Conservation (phyloP, 2,329 filamentous ascomycete species). For the Alternaria conjuncta region DNA sequence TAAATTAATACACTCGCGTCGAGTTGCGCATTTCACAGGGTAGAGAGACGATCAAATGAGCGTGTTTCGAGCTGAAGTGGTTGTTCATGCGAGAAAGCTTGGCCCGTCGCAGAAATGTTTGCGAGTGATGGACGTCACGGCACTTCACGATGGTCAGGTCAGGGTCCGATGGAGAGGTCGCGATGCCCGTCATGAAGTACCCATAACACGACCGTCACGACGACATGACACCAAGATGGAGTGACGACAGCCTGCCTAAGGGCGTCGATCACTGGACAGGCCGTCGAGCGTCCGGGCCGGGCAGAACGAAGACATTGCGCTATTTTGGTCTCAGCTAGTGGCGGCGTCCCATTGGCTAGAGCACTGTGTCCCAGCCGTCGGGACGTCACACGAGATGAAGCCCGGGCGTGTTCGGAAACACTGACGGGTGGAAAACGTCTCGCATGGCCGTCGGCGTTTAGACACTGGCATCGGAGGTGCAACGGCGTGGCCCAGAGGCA, state of each 20-base stretch:
- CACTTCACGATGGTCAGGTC: background rate
- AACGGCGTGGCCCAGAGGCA: background rate
- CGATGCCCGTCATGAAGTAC: background rate
- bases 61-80: constrained; percentile 33
- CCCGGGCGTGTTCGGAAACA: constrained; percentile 13
- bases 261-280: constrained; percentile 12
- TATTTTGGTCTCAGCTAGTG: constrained; percentile 15
- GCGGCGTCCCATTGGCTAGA: constrained; percentile 5
- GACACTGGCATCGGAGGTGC: background rate
- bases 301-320: constrained; percentile 9
- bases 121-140: constrained; percentile 5
- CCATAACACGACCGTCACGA: background rate
- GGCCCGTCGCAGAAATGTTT: constrained; percentile 35
- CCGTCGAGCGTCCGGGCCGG: constrained; percentile 8
- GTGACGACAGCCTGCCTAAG: constrained; percentile 16
- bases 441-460: constrained; percentile 12
- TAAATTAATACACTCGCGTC: constrained; percentile 23
- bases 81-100: constrained; percentile 34
- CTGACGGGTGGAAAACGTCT: constrained; percentile 8
- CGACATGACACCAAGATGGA: constrained; percentile 10
- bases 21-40: constrained; percentile 13
- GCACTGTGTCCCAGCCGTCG: background rate
- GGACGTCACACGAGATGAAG: constrained; percentile 16
- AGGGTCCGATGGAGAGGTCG: background rate
- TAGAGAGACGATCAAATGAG: constrained; percentile 27